These are phyloP conservation scores for Trichoderma arundinaceum DNA, from an alignment of 2,329 filamentous ascomycete species.

Conservation along the genomic window DNA sequence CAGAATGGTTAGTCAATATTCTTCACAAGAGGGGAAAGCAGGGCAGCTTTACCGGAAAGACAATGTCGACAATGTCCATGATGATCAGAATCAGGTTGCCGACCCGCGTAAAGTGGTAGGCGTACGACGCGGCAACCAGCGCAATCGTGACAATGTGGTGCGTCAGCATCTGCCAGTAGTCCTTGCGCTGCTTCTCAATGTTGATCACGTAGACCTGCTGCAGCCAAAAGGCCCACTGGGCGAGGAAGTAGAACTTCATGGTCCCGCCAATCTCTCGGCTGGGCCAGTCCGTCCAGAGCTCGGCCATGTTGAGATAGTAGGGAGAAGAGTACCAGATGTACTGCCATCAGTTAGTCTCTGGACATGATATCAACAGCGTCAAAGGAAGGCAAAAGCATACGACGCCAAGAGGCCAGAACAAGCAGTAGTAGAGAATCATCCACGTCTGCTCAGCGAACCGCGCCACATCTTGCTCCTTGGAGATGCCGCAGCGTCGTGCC, in stretches of 20 bases:
- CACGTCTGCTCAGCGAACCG: conserved; percentile 94
- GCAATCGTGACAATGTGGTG: conserved; percentile 90
- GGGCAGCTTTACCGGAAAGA: conserved; percentile 72
- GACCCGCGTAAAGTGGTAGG: conserved; percentile 84
- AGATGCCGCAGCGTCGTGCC: conserved; percentile 72
- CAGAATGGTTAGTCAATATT: background rate
- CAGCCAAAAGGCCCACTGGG: conserved; percentile 90
- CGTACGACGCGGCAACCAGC: conserved; percentile 82
- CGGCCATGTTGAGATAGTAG: conserved; percentile 77
- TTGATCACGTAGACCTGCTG: conserved; percentile 95
- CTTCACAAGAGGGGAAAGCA: background rate
- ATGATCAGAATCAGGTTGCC: conserved; percentile 87
- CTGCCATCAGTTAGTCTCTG: conserved; percentile 50
- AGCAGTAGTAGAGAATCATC: conserved; percentile 80
- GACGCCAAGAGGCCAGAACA: conserved; percentile 83
- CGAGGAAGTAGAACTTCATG: conserved; percentile 88
- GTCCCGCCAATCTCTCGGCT: conserved; percentile 74
- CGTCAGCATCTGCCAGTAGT: conserved; percentile 95
- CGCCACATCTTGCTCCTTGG: conserved; percentile 73
- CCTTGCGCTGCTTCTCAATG: conserved; percentile 92
- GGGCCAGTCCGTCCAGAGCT: conserved; percentile 88
- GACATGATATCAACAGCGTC: background rate
- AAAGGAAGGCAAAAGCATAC: conserved; percentile 56
- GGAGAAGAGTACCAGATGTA: conserved; percentile 80
- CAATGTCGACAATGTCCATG: conserved; percentile 92